Evolutionary conservation across 2,329 filamentous ascomycete species (phyloP).

Genomic region (Phialemoniopsis sp.): DNA sequence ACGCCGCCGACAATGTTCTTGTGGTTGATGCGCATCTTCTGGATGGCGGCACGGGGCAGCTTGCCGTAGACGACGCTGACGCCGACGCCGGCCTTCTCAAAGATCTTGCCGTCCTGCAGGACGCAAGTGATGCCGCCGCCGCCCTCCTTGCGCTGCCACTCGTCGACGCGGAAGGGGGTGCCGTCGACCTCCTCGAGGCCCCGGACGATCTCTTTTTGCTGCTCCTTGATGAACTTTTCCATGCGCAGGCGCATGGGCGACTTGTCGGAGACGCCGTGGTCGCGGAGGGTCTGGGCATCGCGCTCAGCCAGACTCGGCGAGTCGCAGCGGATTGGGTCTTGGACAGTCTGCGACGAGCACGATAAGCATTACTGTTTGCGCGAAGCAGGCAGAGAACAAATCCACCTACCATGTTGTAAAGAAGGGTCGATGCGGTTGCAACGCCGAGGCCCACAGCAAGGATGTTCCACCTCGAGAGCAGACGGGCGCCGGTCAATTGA

Average conservation of each 20-base stretch:
- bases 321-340: constrained; percentile 48
- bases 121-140: constrained; percentile 94
- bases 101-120: constrained; percentile 91
- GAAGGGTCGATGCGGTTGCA: constrained; percentile 45
- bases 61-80: constrained; percentile 93
- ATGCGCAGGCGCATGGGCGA: constrained; percentile 97
- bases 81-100: constrained; percentile 96
- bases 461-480: constrained; percentile 4
- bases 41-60: constrained; percentile 80
- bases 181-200: constrained; percentile 83
- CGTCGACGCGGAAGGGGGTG: constrained; percentile 74
- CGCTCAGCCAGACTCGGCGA: constrained; percentile 74
- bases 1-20: constrained; percentile 65
- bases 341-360: constrained; percentile 28
- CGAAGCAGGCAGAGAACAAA: background rate
- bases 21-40: constrained; percentile 92
- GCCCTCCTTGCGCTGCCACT: constrained; percentile 82
- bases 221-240: constrained; percentile 92
- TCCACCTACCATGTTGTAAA: constrained; percentile 54
- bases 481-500: constrained; percentile 1
- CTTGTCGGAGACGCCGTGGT: constrained; percentile 66
- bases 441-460: constrained; percentile 36
- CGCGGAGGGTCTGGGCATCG: constrained; percentile 76
- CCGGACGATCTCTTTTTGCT: constrained; percentile 82
- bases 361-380: background rate